Conservation (phyloP, 495 filamentous ascomycete genomes). For the Extremus antarcticus region DNA sequence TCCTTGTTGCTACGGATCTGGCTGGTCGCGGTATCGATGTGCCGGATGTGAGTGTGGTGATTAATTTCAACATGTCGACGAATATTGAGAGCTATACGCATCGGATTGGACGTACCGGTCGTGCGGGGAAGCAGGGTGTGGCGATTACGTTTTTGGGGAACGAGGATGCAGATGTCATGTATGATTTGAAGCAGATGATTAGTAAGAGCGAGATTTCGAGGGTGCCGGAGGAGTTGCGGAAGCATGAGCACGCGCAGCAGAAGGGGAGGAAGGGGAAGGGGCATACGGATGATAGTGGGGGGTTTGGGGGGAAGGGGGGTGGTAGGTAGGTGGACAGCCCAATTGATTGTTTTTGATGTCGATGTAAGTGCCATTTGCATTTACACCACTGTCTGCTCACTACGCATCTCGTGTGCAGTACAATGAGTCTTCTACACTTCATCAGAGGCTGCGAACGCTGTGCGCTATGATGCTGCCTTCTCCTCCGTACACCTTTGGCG, state of each 20-base stretch:
- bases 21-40: slow-evolving; percentile 98
- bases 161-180: slow-evolving; percentile 89
- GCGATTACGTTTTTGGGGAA: slow-evolving; percentile 92
- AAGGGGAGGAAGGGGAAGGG: slow-evolving; percentile 42
- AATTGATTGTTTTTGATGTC: too few species aligned
- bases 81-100: slow-evolving; percentile 95
- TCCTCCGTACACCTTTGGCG: too few species aligned
- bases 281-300: slow-evolving; percentile 50
- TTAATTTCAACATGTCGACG: slow-evolving; percentile 98
- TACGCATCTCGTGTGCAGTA: too few species aligned
- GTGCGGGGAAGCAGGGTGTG: slow-evolving; percentile 95
- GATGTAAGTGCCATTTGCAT: too few species aligned
- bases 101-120: slow-evolving; percentile 92
- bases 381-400: too few species aligned
- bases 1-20: slow-evolving; percentile 95
- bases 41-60: slow-evolving; percentile 79
- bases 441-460: too few species aligned
- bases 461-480: too few species aligned
- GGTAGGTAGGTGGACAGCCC: too few species aligned
- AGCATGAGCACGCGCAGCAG: slow-evolving; percentile 90
- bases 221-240: slow-evolving; percentile 84
- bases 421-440: too few species aligned
- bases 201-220: slow-evolving; percentile 81
- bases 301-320: slow-evolving; percentile 52
- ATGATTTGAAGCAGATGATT: slow-evolving; percentile 93